Evolutionary conservation across 139 green algal genomes (phyloP), one percentile per base, ranked within the genome.

Genomic region (Tetradesmus obliquus): DNA sequence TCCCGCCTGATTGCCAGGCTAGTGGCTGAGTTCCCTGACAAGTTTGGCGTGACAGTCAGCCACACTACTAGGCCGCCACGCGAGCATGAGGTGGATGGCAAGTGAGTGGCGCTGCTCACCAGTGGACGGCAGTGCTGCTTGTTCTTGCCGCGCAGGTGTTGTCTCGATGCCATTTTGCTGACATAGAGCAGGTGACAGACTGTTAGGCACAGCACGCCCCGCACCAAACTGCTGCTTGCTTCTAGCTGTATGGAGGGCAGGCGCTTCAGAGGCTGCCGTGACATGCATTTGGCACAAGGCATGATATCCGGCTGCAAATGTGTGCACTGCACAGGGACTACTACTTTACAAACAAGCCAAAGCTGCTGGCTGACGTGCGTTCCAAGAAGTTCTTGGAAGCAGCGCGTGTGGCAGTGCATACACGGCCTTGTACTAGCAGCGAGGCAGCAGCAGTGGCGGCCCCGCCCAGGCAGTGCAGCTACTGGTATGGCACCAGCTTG

Each of bases 401-500:
- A 45, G 84, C 76, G 9, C 53, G 90, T 10, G 91, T 94, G 24
- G 76, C 84, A 5, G 82, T 62, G 22, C 55, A 55, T 10, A 45
- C 71, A 6, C 82, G 66, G 19, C 55, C 82, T n/a, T 69, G 84
- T 12, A 84, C 45, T 53, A 88, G 69, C 82, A 91, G 91, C 55
- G 86, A 62, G 45, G 79, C 71, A 87, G 86, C 69, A 51, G 62
- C 69, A 58, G 82, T 79, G 86, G 89, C 88, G 54, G 88, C 88
- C 2, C 76, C 74, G 12, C 17, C 54, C 15, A 57, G 57, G 19
- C n/a, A 15, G 17, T 10, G 57, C 24, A 88, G 55, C 55, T 89
- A 88, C 55, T 92, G 91, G 85, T 95, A 95, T 60, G 95, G 95
- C n/a, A 96, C 94, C 58, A 94, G 90, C 86, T 89, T 96, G 17